phyloP scores from a whole-genome alignment of 2,329 filamentous ascomycete genomes.

The Botryosphaeria dothidea region DNA sequence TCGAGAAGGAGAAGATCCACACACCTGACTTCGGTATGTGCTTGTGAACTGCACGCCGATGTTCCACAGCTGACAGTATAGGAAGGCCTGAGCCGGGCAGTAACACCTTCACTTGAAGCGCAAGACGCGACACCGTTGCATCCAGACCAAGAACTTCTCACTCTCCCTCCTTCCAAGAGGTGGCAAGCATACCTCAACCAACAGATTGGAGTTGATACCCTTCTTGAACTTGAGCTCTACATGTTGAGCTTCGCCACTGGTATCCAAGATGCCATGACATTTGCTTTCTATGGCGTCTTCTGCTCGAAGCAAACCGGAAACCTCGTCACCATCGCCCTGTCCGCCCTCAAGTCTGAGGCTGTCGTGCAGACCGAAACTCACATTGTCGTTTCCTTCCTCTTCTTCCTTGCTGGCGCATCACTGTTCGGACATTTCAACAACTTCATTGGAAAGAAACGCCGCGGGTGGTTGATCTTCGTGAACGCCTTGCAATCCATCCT shows the following conservation, averaged over 20 bases:
- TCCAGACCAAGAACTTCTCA: constrained; percentile 1
- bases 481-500: constrained; percentile 27
- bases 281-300: constrained; percentile 29
- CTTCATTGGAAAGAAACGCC: constrained; percentile 24
- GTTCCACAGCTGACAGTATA: background rate
- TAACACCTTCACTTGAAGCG: constrained; percentile 10
- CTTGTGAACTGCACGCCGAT: too few relatives aligned
- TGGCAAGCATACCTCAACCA: constrained; percentile 22
- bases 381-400: constrained; percentile 26
- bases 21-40: constrained; percentile 1
- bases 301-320: constrained; percentile 31
- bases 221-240: constrained; percentile 28
- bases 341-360: constrained; percentile 7
- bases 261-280: constrained; percentile 31
- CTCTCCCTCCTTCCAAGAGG: constrained; percentile 1
- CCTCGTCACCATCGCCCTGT: constrained; percentile 18
- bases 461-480: constrained; percentile 28
- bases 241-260: constrained; percentile 31
- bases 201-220: constrained; percentile 27
- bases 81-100: background rate
- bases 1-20: background rate
- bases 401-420: constrained; percentile 27
- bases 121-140: background rate
- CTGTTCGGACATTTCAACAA: constrained; percentile 30
- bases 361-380: constrained; percentile 22